These are phyloP conservation scores for Lachancea kluyveri DNA, from an alignment of 805 yeast species.

Conservation along the genomic window DNA sequence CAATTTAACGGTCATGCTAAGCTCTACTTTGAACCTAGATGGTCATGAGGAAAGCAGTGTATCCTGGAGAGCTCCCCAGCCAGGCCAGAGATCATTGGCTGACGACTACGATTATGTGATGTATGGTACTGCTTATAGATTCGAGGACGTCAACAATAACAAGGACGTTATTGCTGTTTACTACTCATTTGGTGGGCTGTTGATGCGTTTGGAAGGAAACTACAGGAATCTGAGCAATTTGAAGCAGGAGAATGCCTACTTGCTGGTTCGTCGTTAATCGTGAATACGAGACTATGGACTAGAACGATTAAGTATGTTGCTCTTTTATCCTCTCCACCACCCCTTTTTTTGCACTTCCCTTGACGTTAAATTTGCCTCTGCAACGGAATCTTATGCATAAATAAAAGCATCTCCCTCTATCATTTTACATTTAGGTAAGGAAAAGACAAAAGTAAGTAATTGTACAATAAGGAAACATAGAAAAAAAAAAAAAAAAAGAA, in stretches of 20 bases:
- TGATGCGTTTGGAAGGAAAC: constrained; percentile 91
- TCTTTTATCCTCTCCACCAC: no score
- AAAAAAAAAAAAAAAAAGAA: no score
- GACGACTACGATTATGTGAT: constrained; percentile 97
- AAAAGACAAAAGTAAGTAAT: no score
- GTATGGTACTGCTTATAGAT: constrained; percentile 96
- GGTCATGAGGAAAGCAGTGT: constrained; percentile 40
- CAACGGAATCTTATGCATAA: no score
- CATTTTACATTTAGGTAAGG: no score
- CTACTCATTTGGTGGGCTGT: constrained; percentile 91
- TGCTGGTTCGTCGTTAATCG: constrained; percentile 70
- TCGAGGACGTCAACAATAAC: constrained; percentile 61
- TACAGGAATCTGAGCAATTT: constrained; percentile 82
- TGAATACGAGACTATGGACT: no score
- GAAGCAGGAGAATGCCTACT: constrained; percentile 90
- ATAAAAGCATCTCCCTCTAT: no score
- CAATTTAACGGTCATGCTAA: constrained; percentile 78
- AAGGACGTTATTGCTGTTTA: constrained; percentile 74
- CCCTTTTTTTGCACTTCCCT: no score
- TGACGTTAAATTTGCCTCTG: no score
- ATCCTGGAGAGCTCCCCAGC: constrained; percentile 55
- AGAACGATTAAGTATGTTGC: no score
- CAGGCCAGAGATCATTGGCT: constrained; percentile 79
- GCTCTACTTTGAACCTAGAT: constrained; percentile 61
- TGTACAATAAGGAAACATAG: no score